phyloP scores from a whole-genome alignment of 1,284 basidiomycete species.

The Ceratobasidium sp. region DNA sequence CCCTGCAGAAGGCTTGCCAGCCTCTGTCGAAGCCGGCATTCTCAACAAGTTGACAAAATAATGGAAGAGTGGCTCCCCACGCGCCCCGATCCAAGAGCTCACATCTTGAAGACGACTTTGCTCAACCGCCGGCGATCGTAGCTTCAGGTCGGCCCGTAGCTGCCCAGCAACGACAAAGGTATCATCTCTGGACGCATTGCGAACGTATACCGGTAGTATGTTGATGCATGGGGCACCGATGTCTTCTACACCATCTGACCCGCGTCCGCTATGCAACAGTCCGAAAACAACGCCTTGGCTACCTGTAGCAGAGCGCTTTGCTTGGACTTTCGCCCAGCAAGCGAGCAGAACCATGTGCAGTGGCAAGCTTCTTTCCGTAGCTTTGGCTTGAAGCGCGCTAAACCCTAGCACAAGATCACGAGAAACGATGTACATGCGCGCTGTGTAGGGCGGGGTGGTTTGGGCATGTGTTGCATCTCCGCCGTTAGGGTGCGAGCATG shows the following conservation, averaged over 20 bases:
- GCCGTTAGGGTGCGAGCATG: background rate
- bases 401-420: constrained; percentile 48
- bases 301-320: constrained; percentile 50
- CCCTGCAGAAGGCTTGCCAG: background rate
- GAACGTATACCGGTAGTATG: constrained; percentile 58
- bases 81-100: constrained; percentile 54
- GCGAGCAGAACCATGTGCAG: constrained; percentile 59
- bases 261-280: constrained; percentile 61
- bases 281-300: constrained; percentile 56
- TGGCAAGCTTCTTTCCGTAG: constrained; percentile 14
- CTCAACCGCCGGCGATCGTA: constrained; percentile 57
- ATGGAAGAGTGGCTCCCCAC: constrained; percentile 57
- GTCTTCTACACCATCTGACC: constrained; percentile 53
- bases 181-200: constrained; percentile 46
- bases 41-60: constrained; percentile 59
- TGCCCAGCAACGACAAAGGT: constrained; percentile 51
- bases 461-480: background rate
- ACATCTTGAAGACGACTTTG: constrained; percentile 58
- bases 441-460: constrained; percentile 49
- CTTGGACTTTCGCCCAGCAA: constrained; percentile 60
- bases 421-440: constrained; percentile 53
- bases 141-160: constrained; percentile 56
- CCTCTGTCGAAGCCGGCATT: constrained; percentile 8
- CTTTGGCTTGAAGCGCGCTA: background rate
- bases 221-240: constrained; percentile 62